phyloP scores from a whole-genome alignment of 176 grass and related monocot species.

The Aegilops tauschii region DNA sequence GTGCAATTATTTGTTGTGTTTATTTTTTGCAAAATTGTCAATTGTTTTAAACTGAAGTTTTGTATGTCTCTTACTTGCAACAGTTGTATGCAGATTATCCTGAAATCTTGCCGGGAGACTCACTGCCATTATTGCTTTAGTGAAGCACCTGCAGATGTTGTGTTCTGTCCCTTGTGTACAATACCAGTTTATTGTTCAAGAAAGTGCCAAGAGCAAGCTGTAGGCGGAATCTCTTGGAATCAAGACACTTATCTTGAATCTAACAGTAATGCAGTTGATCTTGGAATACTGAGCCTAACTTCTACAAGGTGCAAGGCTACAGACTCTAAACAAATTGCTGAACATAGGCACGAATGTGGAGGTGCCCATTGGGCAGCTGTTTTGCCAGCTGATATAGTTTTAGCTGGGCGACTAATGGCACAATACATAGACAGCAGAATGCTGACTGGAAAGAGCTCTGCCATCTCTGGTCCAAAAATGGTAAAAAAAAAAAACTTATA shows the following conservation, averaged over 20 bases:
- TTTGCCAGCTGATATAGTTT: conserved; percentile 87
- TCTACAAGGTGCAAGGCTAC: conserved; percentile 34
- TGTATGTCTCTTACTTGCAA: conserved; percentile 46
- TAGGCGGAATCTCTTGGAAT: conserved; percentile 37
- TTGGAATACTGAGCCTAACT: conserved; percentile 39
- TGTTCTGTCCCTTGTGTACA: conserved; percentile 76
- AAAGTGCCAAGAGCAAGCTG: conserved; percentile 57
- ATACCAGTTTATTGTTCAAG: conserved; percentile 90
- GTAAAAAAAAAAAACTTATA: conserved; percentile 28
- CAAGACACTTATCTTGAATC: conserved; percentile 11
- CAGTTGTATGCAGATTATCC: conserved; percentile 71
- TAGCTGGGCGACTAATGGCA: conserved; percentile 76
- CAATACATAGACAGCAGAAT: conserved; percentile 51
- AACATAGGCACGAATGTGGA: conserved; percentile 96
- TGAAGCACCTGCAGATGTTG: conserved; percentile 61
- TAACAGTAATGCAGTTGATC: conserved; percentile 28
- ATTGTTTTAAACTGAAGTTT: conserved; percentile 28
- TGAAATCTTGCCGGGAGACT: conserved; percentile 69
- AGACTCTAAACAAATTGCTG: conserved; percentile 42
- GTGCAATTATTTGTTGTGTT: conserved; percentile 1
- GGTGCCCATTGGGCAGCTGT: conserved; percentile 85
- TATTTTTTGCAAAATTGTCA: background rate
- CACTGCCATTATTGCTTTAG: conserved; percentile 84
- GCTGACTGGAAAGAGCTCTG: conserved; percentile 36
- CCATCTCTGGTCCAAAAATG: conserved; percentile 48